A percentile compares a stretch with the other conserved stretches of the same genome.
phyloP scores from a whole-genome alignment of 768 basidiomycete species.

The Jaapia argillacea region DNA sequence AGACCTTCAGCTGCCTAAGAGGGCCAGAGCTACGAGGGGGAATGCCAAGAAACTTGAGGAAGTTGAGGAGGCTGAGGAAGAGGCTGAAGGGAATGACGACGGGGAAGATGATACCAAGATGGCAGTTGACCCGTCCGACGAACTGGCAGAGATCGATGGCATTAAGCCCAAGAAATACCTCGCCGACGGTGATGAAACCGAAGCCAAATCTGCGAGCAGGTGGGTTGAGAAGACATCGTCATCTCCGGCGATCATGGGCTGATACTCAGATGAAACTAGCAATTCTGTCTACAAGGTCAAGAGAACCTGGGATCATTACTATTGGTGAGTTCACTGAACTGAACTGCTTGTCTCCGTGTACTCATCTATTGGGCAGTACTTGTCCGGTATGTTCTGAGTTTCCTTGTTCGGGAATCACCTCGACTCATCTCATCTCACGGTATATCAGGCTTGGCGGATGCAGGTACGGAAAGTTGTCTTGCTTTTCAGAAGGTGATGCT shows the following conservation, averaged over 20 bases:
- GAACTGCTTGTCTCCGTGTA: background rate
- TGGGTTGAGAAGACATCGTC: no score
- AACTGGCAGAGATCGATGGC: background rate
- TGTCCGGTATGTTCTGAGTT: conserved; percentile 20
- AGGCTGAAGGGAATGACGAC: background rate
- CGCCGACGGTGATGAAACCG: background rate
- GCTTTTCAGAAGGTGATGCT: background rate
- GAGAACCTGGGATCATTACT: conserved; percentile 31
- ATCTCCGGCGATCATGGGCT: no score
- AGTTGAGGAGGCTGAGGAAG: background rate
- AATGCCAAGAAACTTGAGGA: no score
- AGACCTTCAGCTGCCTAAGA: no score
- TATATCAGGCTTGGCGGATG: background rate
- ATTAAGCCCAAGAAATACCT: background rate
- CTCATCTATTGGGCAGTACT: conserved; percentile 17
- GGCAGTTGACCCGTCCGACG: background rate
- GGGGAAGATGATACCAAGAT: no score
- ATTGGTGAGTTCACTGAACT: conserved; percentile 17
- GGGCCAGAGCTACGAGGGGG: no score
- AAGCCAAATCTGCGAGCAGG: background rate
- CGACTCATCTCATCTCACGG: background rate
- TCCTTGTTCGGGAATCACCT: background rate
- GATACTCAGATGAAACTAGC: conserved; percentile 7
- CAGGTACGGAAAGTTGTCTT: background rate
- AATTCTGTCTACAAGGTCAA: conserved; percentile 23